Percentiles rank a stretch among this genome's conserved stretches.
Conservation (phyloP, 352 stramenopile genomes). For the Pythium aristosporum region DNA sequence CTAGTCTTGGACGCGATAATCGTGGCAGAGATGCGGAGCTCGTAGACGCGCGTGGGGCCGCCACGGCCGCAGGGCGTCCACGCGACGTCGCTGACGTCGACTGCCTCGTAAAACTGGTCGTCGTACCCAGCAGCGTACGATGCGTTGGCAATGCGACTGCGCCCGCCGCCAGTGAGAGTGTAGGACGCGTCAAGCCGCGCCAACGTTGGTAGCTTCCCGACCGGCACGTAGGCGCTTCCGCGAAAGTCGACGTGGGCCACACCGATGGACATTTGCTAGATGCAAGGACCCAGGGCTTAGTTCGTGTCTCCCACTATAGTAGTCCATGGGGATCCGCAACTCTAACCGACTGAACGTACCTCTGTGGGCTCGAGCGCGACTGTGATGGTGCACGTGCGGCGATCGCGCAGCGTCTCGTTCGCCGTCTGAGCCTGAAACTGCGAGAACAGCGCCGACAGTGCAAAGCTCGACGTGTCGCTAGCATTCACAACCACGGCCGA, state of each 20-base stretch:
- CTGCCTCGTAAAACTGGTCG: constrained; percentile 29
- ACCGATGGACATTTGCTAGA: constrained; percentile 37
- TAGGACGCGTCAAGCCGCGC: constrained; percentile 26
- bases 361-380: constrained; percentile 28
- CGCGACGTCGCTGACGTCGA: constrained; percentile 24
- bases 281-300: too few species aligned
- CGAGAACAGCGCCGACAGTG: constrained; percentile 32
- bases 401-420: constrained; percentile 5
- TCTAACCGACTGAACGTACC: constrained; percentile 8
- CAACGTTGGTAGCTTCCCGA: not conserved
- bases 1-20: constrained; percentile 26
- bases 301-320: not conserved
- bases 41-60: constrained; percentile 10
- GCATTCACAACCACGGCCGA: constrained; percentile 30
- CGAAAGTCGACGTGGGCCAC: constrained; percentile 38
- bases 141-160: constrained; percentile 10
- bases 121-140: constrained; percentile 24
- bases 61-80: constrained; percentile 29
- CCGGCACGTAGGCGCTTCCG: constrained; percentile 29
- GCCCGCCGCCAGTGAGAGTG: constrained; percentile 5
- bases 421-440: constrained; percentile 30
- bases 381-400: constrained; percentile 29
- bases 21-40: constrained; percentile 30
- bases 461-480: constrained; percentile 29
- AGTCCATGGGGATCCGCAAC: not conserved